Base-by-base conservation (phyloP, 2,329 filamentous ascomycete genomes). In the Chaetomiaceae sp. region DNA sequence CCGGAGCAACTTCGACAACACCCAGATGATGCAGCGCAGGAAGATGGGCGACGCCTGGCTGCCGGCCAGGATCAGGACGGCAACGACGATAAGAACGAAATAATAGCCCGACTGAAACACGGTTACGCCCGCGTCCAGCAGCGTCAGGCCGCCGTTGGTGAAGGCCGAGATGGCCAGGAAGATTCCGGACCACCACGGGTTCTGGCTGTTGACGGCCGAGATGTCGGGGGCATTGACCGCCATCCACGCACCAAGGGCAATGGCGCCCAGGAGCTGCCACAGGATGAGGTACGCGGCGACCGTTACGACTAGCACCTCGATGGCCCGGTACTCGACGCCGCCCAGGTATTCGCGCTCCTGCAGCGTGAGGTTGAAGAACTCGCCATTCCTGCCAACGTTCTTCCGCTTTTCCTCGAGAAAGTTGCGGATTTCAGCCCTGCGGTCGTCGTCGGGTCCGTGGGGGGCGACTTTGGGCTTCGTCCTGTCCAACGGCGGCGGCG, bases 151-250 rank as follows among this genome's bases (percentile, higher is more conserved):
- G 13, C 76, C 81, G 58, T 86, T 87, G 66, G 84, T 86, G 65
- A 87, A 87, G 0, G 83, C 83, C 19, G 81, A 85, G 3, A 82
- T 75, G 2, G 79, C 79, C 54, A 85, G 81, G 68, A 87, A 87
- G 39, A 81, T 75, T 33, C 83, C 83, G 2, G 80, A 70, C 83
- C 83, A 87, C 79, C 80, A 86, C 25, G 83, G 77, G 51, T 82
- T 79, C 47, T 83, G 72, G 12, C 76, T 78, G 62, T 86, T 85
- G 3, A 63, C 66, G 2, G 66, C 61, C 1, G 81, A 72, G 4
- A 73, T 68, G 7, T 68, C 67, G 1, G 79, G 68, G 34, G 73
- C 72, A 55, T 83, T 73, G 51, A 69, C 64, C 7, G 72, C 72
- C 44, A 85, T 77, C 72, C 58, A 87, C n/a, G 79, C 80, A 8